A percentile compares a stretch with the other conserved stretches of the same genome.
These are phyloP conservation scores for Hypoxylon sp. DNA, from an alignment of 2,329 filamentous ascomycete species.

Conservation along the genomic window DNA sequence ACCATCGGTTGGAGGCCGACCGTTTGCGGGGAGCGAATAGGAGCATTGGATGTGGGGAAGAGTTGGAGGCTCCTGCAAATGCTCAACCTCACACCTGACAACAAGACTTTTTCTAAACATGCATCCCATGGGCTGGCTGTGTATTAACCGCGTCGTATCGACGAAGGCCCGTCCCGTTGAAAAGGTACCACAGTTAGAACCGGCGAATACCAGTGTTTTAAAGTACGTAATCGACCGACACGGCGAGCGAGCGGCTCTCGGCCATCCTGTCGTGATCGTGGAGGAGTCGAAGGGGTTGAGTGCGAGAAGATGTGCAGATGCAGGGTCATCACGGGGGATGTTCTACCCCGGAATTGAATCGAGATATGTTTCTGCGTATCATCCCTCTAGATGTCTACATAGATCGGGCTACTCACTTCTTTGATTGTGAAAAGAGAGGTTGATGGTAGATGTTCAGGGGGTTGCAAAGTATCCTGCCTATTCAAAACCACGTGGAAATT, in stretches of 20 bases:
- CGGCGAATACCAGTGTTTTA: constrained; percentile 47
- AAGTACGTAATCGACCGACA: constrained; percentile 49
- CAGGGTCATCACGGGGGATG: constrained; percentile 22
- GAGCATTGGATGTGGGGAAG: constrained; percentile 41
- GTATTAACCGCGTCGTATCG: constrained; percentile 33
- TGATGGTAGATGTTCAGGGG: constrained; percentile 15
- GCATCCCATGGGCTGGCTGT: constrained; percentile 29
- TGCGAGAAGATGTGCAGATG: constrained; percentile 19
- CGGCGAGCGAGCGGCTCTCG: constrained; percentile 18
- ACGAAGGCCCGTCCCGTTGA: constrained; percentile 46
- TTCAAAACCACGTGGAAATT: constrained; percentile 4
- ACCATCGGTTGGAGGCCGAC: constrained; percentile 32
- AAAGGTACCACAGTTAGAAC: constrained; percentile 38
- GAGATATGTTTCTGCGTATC: constrained; percentile 18
- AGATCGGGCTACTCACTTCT: neutral
- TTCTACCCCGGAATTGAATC: constrained; percentile 14
- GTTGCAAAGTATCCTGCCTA: neutral
- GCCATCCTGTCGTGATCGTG: constrained; percentile 28
- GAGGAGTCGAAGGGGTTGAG: constrained; percentile 13
- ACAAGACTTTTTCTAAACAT: constrained; percentile 38
- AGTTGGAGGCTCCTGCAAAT: constrained; percentile 42
- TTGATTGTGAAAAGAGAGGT: neutral
- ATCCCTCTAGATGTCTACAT: constrained; percentile 1
- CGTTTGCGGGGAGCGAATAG: constrained; percentile 36
- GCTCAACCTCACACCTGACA: constrained; percentile 48